Evolutionary conservation across 2,329 filamentous ascomycete species (phyloP), one percentile per base, ranked within the genome.

Genomic region (Chaetomiaceae sp.): DNA sequence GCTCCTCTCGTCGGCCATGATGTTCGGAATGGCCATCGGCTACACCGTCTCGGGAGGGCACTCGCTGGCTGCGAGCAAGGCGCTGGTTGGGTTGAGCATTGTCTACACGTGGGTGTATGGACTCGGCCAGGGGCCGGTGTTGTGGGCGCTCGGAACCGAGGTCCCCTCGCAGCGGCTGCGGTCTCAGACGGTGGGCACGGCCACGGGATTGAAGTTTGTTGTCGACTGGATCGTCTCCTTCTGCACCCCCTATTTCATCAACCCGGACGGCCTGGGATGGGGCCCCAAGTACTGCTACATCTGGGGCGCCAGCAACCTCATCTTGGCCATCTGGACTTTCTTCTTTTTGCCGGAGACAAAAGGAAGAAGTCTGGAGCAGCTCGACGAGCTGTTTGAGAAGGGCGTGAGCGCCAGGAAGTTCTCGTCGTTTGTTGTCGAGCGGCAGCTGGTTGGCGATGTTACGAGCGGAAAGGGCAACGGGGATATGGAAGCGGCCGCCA

Each of bases 261-360:
- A 65, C 47, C 59, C 62, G 1, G 63, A 61, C 27, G 55, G 60
- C 22, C 51, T 61, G 43, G 59, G 61, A 31, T 63, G 61, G 57
- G 60, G 59, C 5, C 59, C 62, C 20, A 61, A 59, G 44, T 61
- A 62, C 29, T 52, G 61, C 4, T 63, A 64, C 19, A 58, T 65
- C 23, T 65, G 60, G 56, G 64, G 64, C 4, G 60, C 47, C 46
- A 51, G 48, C 48, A 51, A 51, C 20, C 37, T 65, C 6, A 53
- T 61, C 3, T 8, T 61, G 17, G 53, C 59, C 4, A 37, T 64
- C 6, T 84, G 78, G 74, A 75, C 76, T 0, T 80, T 68, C 59
- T 73, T 76, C 51, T 79, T 78, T 55, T 75, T 82, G 0, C 81
- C 79, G 0, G 82, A 85, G 63, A 84, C 81, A 1, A 79, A 75